Evolutionary conservation across 495 filamentous ascomycete genomes (phyloP).

Genomic region (Talaromyces nanjingensis): DNA sequence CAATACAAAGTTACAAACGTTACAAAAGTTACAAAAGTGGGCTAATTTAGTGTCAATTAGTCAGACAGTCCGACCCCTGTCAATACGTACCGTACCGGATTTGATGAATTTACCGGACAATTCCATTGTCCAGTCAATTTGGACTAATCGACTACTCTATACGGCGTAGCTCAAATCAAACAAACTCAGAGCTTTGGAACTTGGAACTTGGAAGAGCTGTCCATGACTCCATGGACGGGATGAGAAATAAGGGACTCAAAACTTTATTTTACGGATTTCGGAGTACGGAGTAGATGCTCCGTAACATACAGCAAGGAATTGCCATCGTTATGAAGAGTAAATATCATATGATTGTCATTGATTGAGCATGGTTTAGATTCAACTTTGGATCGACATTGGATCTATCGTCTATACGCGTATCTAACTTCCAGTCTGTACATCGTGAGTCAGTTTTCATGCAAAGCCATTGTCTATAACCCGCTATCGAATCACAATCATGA

Average conservation of each 20-base stretch:
- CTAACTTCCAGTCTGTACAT: not conserved
- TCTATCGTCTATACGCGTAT: too few relatives aligned
- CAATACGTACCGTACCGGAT: not conserved
- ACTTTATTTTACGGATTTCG: not conserved
- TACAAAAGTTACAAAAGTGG: not conserved
- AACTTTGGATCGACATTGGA: not conserved
- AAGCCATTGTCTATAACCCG: not conserved
- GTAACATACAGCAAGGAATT: too few relatives aligned
- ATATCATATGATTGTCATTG: not conserved
- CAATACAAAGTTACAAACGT: not conserved
- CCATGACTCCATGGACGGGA: not conserved
- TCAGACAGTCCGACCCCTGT: not conserved
- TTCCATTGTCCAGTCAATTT: not conserved
- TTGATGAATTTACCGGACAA: not conserved
- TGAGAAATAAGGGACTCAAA: not conserved
- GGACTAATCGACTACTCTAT: not conserved
- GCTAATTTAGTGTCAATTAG: not conserved
- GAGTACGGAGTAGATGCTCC: not conserved
- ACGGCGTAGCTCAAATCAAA: not conserved
- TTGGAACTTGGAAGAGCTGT: not conserved
- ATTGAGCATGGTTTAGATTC: not conserved
- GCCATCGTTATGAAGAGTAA: not conserved
- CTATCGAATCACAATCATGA: not conserved
- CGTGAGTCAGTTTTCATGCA: not conserved
- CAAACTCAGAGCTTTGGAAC: not conserved